phyloP scores from a whole-genome alignment of 2,329 filamentous ascomycete genomes.

The Phyllosticta capitalensis region DNA sequence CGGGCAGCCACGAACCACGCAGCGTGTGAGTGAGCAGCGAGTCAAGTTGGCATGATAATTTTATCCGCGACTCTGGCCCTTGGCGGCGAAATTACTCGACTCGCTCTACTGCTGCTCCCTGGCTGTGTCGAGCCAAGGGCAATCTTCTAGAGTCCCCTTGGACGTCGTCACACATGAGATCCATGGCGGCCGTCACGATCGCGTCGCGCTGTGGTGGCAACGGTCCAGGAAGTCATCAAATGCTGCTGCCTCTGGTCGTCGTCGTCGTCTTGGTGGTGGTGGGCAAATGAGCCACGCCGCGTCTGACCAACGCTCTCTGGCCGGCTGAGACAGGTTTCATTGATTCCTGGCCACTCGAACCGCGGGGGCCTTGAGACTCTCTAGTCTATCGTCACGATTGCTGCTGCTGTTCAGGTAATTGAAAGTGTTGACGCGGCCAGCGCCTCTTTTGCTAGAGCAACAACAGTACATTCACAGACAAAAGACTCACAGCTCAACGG shows the following conservation, averaged over 20 bases:
- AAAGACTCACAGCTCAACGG: neutral
- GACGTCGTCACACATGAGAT: neutral
- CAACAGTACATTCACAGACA: too few species aligned
- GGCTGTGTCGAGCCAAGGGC: neutral
- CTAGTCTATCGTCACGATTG: too few species aligned
- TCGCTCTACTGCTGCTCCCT: neutral
- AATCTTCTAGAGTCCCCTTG: too few species aligned
- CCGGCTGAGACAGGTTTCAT: neutral
- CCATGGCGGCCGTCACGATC: neutral
- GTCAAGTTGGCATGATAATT: neutral
- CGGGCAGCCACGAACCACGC: neutral
- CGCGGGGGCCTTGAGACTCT: too few species aligned
- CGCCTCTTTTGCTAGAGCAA: too few species aligned
- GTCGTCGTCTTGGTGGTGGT: neutral
- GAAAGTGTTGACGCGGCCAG: too few species aligned
- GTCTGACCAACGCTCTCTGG: neutral
- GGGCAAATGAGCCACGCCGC: neutral
- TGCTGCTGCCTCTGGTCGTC: neutral
- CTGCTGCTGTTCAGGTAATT: too few species aligned
- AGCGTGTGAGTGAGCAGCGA: neutral
- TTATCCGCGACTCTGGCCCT: neutral
- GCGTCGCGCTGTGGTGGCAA: neutral
- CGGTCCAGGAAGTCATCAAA: neutral
- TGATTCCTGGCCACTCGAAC: neutral
- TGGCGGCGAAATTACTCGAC: neutral